A percentile compares a stretch with the other conserved stretches of the same genome.
phyloP scores from a whole-genome alignment of 176 grass and related monocot genomes.

The Guadua angustifolia region DNA sequence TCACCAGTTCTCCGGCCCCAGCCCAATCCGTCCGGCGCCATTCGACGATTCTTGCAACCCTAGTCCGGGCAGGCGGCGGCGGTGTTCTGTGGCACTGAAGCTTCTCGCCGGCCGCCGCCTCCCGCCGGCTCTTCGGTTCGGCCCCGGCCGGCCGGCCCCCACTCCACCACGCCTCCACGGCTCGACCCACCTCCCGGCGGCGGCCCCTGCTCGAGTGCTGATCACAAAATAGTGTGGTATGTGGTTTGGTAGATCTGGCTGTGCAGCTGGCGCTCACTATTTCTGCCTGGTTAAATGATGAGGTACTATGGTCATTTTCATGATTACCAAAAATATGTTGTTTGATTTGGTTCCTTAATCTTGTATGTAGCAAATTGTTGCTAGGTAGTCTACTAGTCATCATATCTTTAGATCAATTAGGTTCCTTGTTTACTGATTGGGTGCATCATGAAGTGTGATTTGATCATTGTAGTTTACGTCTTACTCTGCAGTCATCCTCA shows the following conservation, averaged over 20 bases:
- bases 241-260: slow-evolving; percentile 19
- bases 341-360: neutral
- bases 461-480: slow-evolving; percentile 25
- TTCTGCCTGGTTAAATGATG: slow-evolving; percentile 19
- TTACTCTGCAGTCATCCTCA: neutral
- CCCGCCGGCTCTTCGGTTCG: too few relatives aligned
- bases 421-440: slow-evolving; percentile 19
- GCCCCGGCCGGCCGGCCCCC: too few relatives aligned
- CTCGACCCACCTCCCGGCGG: too few relatives aligned
- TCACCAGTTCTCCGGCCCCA: too few relatives aligned
- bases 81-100: too few relatives aligned
- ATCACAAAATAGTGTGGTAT: neutral
- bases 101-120: too few relatives aligned
- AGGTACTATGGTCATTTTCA: neutral
- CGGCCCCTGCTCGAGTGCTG: too few relatives aligned
- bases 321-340: neutral
- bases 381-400: neutral
- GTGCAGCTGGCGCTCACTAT: neutral
- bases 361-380: slow-evolving; percentile 11
- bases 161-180: too few relatives aligned
- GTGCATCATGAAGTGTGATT: neutral
- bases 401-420: neutral
- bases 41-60: too few relatives aligned
- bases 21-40: too few relatives aligned
- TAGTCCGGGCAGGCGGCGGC: too few relatives aligned